Evolutionary conservation across 108 stramenopile genomes (phyloP).

Genomic region (Pseudonitzschia pungens): DNA sequence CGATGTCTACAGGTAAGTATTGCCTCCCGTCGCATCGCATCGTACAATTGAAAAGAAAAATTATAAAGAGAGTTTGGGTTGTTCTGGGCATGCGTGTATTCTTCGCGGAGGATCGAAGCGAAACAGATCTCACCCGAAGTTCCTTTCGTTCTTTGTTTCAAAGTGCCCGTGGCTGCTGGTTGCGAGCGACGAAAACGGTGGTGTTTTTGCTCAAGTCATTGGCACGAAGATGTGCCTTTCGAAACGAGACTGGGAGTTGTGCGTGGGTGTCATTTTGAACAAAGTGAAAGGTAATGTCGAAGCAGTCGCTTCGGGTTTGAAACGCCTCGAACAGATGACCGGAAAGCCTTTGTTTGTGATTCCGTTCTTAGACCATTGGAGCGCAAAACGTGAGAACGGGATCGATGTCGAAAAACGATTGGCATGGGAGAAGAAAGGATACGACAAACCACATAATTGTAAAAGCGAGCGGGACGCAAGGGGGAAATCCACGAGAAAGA

Average conservation of each 20-base stretch:
- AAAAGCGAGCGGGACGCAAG: background rate
- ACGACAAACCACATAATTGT: background rate
- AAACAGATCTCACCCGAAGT: no score
- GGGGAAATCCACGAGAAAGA: conserved; percentile 1
- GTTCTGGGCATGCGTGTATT: background rate
- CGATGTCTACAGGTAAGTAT: conserved; percentile 21
- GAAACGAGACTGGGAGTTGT: conserved; percentile 38
- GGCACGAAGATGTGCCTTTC: conserved; percentile 45
- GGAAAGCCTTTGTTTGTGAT: conserved; percentile 45
- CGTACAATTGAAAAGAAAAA: background rate
- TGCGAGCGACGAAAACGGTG: conserved; percentile 43
- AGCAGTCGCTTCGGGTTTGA: conserved; percentile 33
- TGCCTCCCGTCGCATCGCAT: background rate
- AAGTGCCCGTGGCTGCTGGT: conserved; percentile 47
- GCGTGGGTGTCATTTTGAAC: conserved; percentile 44
- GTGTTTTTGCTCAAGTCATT: conserved; percentile 49
- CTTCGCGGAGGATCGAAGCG: no score
- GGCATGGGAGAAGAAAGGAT: conserved; percentile 16
- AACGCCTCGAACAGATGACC: conserved; percentile 36
- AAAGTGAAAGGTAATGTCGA: conserved; percentile 32
- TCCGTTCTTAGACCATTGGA: conserved; percentile 25
- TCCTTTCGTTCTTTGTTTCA: background rate
- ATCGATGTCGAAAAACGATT: conserved; percentile 33
- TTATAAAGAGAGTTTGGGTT: no score
- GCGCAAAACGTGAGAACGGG: conserved; percentile 33